Base-by-base conservation (phyloP, 164 flowering plant genomes). In the Kingdonia uniflora region DNA sequence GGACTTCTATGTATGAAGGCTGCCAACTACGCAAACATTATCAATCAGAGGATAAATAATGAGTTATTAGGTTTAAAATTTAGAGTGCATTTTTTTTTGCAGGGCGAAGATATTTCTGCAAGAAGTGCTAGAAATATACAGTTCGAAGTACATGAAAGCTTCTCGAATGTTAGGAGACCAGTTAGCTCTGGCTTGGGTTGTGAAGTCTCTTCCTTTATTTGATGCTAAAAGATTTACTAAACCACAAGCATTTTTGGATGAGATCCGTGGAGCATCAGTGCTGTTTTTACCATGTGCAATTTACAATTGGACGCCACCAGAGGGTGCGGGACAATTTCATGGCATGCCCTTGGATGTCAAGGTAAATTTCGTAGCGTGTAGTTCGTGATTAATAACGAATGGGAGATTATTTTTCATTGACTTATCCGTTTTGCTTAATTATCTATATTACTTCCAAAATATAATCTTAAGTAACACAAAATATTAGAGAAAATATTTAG, bases 221-320 rank as follows among this genome's bases (percentile, higher is more conserved):
- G 82, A 84, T 64, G 24, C 63, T 15, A 80, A 53, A 61, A 75
- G 71, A 71, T 88, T 85, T 65, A 55, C 73, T 17, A 82, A 64
- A 68, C 70, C 70, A 40, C 56, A 74, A 65, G 65, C 81, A 22
- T 92, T 92, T 60, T 4, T 67, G 24, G 75, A 85, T 45, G 68
- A 72, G 19, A 67, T 92, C 43, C 70, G 56, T 51, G 84, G 79
- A 24, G 73, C 83, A 26, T 73, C 79, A 12, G 84, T 86, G 55
- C 73, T 92, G 25, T 92, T 92, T 68, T 56, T 92, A 61, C 95
- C 95, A 1, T 88, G 95, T 66, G 68, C 79, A 5, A 44, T 68
- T 23, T 84, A 86, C 78, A 92, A 92, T 50, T 92, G 99, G 99
- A 92, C 95, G 49, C 99, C 96, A 40, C 97, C 99, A 6, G 97